Base-by-base conservation (phyloP, 768 basidiomycete species). In the Rhodosporidiobolus sp. region DNA sequence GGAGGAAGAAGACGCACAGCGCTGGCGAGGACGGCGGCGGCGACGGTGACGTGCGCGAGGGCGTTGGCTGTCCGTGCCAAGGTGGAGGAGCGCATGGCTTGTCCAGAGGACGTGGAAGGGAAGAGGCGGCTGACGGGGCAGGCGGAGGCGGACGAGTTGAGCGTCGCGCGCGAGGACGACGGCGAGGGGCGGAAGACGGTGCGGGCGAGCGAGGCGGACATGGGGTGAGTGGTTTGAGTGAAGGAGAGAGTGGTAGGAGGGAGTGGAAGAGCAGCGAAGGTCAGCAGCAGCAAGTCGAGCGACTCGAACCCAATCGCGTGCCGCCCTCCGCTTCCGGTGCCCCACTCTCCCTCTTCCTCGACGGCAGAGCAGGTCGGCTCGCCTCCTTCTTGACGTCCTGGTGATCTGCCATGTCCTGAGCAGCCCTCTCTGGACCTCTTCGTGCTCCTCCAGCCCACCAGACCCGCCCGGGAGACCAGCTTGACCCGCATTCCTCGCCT, bases 121-220 rank as follows among this genome's bases (percentile, higher is more conserved):
- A 9, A 26, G 55, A 55, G 38, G 46, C 38, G 30, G 26, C 43
- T 28, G 14, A 56, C 54, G 22, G 61, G 60, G 48, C 60, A 62
- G 16, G 28, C 22, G 26, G 58, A 43, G 8, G 54, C n/a, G 52
- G 48, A 22, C 34, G 28, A 45, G 30, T 12, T 11, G 58, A 48
- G 46, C 46, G 43, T 28, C 20, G 26, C 38, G 11, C 17, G 62
- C 14, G 30, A 43, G 8, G 38, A 43, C 8, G 60, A 16, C 5
- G 45, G 43, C n/a, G n/a, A 28, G 7, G 67, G 67, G 17, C 53
- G n/a, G 55, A 69, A 69, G 67, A 63, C 67, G 46, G 67, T 63
- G 28, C 67, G 60, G 30, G 67, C 67, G 53, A 69, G 67, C 22
- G 67, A 69, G 9, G 61, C 61, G 26, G 67, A 57, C 67, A 63